Conservation (phyloP, 805 yeast genomes). For the Kodamaea leandrae region DNA sequence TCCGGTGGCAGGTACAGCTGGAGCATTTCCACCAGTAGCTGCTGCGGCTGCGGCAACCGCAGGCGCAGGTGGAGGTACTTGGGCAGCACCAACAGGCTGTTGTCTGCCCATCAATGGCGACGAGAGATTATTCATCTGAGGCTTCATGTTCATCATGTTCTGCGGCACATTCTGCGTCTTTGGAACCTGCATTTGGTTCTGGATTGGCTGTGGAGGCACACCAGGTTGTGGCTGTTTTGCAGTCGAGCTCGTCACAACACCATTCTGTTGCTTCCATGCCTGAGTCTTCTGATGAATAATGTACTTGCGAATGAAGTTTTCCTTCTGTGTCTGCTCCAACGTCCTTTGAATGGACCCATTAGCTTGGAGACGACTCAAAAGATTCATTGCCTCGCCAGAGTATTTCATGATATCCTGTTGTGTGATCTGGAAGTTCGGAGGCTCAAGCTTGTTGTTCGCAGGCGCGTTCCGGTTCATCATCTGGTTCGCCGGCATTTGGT, state of each 20-base stretch:
- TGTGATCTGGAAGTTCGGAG: slow-evolving; percentile 33
- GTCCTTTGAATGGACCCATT: slow-evolving; percentile 33
- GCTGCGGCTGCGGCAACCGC: background rate
- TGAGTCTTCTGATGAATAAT: slow-evolving; percentile 38
- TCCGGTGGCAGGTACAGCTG: background rate
- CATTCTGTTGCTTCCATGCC: slow-evolving; percentile 28
- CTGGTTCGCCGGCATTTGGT: slow-evolving; percentile 10
- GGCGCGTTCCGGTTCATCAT: slow-evolving; percentile 6
- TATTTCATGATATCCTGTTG: slow-evolving; percentile 40
- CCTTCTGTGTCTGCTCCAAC: slow-evolving; percentile 37
- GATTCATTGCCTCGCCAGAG: slow-evolving; percentile 39
- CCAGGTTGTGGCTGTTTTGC: slow-evolving; percentile 3
- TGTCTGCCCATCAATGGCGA: slow-evolving; percentile 18
- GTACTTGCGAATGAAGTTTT: slow-evolving; percentile 37
- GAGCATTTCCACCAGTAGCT: slow-evolving; percentile 3
- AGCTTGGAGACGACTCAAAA: slow-evolving; percentile 35
- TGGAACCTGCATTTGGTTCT: slow-evolving; percentile 2
- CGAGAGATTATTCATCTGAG: slow-evolving; percentile 15
- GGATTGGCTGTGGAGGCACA: background rate
- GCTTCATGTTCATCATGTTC: slow-evolving; percentile 6
- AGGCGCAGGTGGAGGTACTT: background rate
- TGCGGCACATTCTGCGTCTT: background rate
- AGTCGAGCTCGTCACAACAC: slow-evolving; percentile 10
- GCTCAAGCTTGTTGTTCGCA: slow-evolving; percentile 15
- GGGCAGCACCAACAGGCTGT: background rate